phyloP scores from a whole-genome alignment of 1,284 basidiomycete genomes.

The Apiotrichum gracile region DNA sequence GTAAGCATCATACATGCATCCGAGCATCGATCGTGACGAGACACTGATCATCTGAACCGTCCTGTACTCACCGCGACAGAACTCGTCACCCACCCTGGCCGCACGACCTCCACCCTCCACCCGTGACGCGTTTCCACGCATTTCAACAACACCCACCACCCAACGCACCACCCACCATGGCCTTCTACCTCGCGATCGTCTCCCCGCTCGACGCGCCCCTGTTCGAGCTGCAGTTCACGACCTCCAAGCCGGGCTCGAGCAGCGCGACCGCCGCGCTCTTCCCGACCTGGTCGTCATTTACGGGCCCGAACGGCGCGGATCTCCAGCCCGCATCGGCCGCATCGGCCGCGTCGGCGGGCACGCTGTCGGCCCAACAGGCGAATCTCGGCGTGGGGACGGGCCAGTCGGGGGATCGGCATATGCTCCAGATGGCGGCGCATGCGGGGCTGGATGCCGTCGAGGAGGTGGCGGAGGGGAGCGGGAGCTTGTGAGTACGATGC shows the following conservation, averaged over 20 bases:
- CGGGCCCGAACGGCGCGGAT: constrained; percentile 26
- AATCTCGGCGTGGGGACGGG: constrained; percentile 8
- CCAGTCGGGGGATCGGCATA: constrained; percentile 63
- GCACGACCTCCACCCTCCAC: neutral
- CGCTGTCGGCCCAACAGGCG: neutral
- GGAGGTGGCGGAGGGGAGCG: constrained; percentile 78
- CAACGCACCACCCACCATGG: constrained; percentile 26
- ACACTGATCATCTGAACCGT: too few species aligned
- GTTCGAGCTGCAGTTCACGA: constrained; percentile 43
- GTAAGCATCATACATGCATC: too few species aligned
- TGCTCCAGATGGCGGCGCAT: constrained; percentile 95
- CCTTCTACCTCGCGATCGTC: constrained; percentile 48
- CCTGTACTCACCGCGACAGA: too few species aligned
- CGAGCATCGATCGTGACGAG: too few species aligned
- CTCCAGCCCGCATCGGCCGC: neutral
- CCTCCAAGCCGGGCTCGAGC: constrained; percentile 19
- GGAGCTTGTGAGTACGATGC: constrained; percentile 62
- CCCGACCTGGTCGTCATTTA: constrained; percentile 46
- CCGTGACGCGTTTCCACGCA: neutral
- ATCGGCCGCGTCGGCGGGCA: neutral
- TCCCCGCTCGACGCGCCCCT: constrained; percentile 46
- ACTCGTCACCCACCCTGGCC: neutral
- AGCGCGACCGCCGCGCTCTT: constrained; percentile 18
- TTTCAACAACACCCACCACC: neutral
- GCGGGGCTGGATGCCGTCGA: constrained; percentile 86